Evolutionary conservation across 805 yeast species (phyloP), one percentile per base, ranked within the genome.

Genomic region (Phaffomyces thermotolerans): DNA sequence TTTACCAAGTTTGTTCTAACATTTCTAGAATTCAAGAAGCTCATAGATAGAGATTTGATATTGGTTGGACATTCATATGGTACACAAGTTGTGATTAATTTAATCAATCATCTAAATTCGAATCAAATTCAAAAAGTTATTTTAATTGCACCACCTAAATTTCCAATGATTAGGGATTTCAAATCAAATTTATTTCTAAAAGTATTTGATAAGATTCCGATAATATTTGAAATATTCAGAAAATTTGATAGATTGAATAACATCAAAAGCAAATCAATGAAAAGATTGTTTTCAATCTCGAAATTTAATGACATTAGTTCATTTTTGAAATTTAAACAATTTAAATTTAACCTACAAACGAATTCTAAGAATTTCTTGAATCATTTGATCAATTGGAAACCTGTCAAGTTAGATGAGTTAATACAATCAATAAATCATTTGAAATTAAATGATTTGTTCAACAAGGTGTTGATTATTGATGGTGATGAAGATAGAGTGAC

Each of bases 21-120:
- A 24, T 41, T 52, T 22, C 20, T 52, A 36, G 37, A 38, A n/a
- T 22, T 18, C 15, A 39, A 49, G 32, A 43, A 44, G 12, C 34
- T 43, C 4, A 15, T 36, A 5, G 39, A 52, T 24, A 47, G 59
- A 27, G 49, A 52, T 14, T 30, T 75, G 17, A 64, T 77, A 3
- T 52, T 82, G 23, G 60, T 82, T 6, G 90, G 88, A 15, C 93
- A 83, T 63, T 82, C 90, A 2, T 79, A 81, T 79, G 95, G 91
- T 5, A 71, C 85, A 7, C 76, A 72, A 45, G 56, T 83, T 25
- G 62, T 75, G 3, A 61, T 75, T 9, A 76, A 75, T 46, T 60
- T 76, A 23, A 27, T 49, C 6, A 42, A 45, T 8, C 40, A 43
- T 24, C 10, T 43, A 5, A 10, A 23, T 15, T 29, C 41, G 10